phyloP scores from a whole-genome alignment of 1,284 basidiomycete species.

The Cerrena zonata region DNA sequence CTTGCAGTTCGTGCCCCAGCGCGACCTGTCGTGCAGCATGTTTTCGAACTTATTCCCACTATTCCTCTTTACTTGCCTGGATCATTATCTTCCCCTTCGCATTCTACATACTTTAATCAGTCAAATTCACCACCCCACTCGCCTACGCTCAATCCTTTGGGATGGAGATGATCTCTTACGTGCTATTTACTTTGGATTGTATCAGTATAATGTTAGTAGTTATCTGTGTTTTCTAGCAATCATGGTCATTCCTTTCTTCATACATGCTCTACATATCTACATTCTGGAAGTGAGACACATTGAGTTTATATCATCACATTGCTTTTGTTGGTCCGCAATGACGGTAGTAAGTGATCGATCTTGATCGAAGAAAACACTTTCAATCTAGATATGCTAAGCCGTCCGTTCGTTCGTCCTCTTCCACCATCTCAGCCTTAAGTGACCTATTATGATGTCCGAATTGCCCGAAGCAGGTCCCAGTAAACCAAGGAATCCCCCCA shows the following conservation, averaged over 20 bases:
- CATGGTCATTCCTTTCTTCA: neutral
- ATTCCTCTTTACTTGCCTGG: constrained; percentile 63
- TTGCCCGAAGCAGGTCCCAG: neutral
- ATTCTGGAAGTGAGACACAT: neutral
- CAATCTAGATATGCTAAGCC: no score
- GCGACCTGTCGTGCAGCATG: constrained; percentile 58
- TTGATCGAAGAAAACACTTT: no score
- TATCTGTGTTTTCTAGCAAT: neutral
- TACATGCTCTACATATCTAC: neutral
- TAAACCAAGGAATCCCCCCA: neutral
- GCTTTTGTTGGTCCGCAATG: neutral
- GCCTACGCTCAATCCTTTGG: constrained; percentile 36
- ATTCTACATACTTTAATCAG: constrained; percentile 56
- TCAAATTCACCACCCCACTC: constrained; percentile 53
- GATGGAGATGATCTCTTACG: constrained; percentile 24
- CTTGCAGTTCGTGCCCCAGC: constrained; percentile 27
- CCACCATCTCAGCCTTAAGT: no score
- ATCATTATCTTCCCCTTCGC: constrained; percentile 58
- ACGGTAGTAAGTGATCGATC: no score
- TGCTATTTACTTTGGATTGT: constrained; percentile 1
- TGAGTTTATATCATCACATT: constrained; percentile 1
- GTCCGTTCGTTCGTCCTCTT: no score
- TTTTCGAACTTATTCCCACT: constrained; percentile 78
- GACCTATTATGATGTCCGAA: no score
- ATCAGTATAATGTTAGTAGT: neutral